Conservation (phyloP, 805 yeast genomes). For the Saturnispora sanitii region DNA sequence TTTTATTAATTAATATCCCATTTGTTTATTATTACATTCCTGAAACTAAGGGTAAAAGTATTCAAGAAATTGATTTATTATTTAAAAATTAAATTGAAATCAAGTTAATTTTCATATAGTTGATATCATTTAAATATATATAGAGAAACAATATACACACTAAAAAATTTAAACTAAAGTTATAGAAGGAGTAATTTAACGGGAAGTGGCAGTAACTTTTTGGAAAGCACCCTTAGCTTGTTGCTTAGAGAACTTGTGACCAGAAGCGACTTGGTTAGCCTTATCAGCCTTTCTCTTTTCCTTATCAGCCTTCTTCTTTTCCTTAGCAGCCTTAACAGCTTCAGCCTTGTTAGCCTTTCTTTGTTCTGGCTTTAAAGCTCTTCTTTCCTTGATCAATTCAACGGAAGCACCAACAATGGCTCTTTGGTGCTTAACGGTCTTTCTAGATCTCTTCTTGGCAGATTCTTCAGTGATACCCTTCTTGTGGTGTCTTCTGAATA, state of each 20-base stretch:
- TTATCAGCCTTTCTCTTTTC: slow-evolving; percentile 92
- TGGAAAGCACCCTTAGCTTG: slow-evolving; percentile 97
- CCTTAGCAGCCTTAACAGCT: slow-evolving; percentile 75
- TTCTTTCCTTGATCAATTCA: slow-evolving; percentile 96
- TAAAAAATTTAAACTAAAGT: slow-evolving; percentile 3
- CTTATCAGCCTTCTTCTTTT: slow-evolving; percentile 83
- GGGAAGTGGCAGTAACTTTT: slow-evolving; percentile 94
- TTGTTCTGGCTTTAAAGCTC: slow-evolving; percentile 90
- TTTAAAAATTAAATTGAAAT: not conserved
- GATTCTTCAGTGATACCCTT: slow-evolving; percentile 99
- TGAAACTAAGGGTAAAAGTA: slow-evolving; percentile 23
- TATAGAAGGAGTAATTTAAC: slow-evolving; percentile 44
- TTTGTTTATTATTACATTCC: slow-evolving; percentile 26
- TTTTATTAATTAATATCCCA: slow-evolving; percentile 15
- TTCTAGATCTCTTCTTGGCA: slow-evolving; percentile 93
- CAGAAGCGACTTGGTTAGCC: slow-evolving; percentile 72
- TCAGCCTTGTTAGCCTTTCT: slow-evolving; percentile 96
- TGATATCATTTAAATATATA: not conserved
- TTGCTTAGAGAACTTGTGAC: slow-evolving; percentile 85
- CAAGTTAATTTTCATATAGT: not conserved
- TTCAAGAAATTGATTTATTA: slow-evolving; percentile 16
- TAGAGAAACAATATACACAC: slow-evolving; percentile 7
- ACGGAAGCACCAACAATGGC: slow-evolving; percentile 99
- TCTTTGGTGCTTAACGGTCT: slow-evolving; percentile 97
- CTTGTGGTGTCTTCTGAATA: slow-evolving; percentile 99